phyloP scores from a whole-genome alignment of 2,329 filamentous ascomycete genomes.

The Neofusicoccum umdonicola region DNA sequence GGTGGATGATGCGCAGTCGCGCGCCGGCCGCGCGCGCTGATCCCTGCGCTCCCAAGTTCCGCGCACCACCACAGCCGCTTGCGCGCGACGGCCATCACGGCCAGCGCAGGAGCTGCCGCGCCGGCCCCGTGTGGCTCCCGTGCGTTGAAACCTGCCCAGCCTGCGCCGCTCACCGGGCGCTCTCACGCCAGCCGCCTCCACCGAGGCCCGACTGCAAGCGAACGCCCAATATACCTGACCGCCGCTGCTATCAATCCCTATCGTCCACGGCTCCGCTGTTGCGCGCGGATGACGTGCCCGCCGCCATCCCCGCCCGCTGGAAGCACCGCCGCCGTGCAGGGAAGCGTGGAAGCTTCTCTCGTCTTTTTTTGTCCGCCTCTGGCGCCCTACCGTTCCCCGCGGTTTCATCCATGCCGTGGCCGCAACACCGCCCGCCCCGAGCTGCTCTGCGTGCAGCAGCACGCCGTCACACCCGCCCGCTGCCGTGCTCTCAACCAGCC shows the following conservation, averaged over 20 bases:
- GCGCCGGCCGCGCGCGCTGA: not conserved
- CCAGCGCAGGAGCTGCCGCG: too few species aligned
- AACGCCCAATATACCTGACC: not conserved
- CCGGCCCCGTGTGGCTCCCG: not conserved
- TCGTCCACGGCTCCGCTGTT: not conserved
- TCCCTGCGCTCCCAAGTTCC: conserved; percentile 2
- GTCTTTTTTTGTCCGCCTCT: not conserved
- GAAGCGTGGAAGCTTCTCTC: not conserved
- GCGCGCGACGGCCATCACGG: not conserved
- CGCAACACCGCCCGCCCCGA: not conserved
- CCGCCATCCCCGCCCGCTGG: not conserved
- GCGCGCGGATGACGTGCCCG: not conserved
- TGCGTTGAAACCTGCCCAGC: conserved; percentile 10
- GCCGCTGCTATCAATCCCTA: not conserved
- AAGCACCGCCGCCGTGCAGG: not conserved
- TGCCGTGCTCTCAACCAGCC: not conserved
- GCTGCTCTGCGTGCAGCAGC: not conserved
- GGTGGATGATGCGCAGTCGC: not conserved
- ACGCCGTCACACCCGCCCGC: not conserved
- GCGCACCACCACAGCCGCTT: conserved; percentile 10
- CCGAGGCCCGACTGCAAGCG: conserved; percentile 4
- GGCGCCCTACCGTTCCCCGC: not conserved
- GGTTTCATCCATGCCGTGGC: not conserved
- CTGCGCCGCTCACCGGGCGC: not conserved
- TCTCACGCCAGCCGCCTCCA: not conserved